Evolutionary conservation across 352 stramenopile genomes (phyloP).

Genomic region (Pythium pyrilobum): DNA sequence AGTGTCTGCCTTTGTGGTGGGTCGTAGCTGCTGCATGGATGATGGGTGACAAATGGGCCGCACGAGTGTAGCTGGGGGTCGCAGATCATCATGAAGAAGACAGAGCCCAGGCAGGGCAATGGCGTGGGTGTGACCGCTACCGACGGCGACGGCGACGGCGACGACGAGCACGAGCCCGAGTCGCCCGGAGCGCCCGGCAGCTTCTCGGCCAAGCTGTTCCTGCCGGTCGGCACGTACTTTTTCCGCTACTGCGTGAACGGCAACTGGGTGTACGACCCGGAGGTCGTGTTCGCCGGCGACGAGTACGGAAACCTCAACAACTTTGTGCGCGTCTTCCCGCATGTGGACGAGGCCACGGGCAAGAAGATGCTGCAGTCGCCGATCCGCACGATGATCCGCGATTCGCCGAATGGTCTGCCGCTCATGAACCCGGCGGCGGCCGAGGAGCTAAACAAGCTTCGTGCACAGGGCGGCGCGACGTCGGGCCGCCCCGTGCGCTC

Average conservation of each 20-base stretch:
- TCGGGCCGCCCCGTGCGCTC: too few species aligned
- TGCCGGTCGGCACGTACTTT: constrained; percentile 61
- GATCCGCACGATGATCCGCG: constrained; percentile 67
- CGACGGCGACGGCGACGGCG: constrained; percentile 7
- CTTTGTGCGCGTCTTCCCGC: constrained; percentile 60
- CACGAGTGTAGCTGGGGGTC: constrained; percentile 60
- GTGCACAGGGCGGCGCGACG: constrained; percentile 43
- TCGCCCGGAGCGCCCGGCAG: neutral
- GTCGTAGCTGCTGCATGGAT: neutral
- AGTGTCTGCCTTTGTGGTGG: constrained; percentile 1
- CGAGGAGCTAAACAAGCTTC: constrained; percentile 59
- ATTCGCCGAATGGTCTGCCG: constrained; percentile 38
- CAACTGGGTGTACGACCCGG: constrained; percentile 80
- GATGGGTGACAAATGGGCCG: too few species aligned
- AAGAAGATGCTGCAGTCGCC: constrained; percentile 51
- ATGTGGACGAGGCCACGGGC: constrained; percentile 10
- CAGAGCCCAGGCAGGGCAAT: neutral
- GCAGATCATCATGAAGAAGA: constrained; percentile 53
- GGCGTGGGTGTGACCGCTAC: constrained; percentile 6
- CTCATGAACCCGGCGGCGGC: constrained; percentile 70
- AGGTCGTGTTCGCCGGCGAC: constrained; percentile 74
- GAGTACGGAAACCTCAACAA: constrained; percentile 88
- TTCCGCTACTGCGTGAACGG: constrained; percentile 81
- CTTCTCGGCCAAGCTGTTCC: constrained; percentile 46
- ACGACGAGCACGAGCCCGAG: constrained; percentile 1